Evolutionary conservation across 805 yeast species (phyloP), one percentile per base, ranked within the genome.

Genomic region (Schizosaccharomyces japonicus): DNA sequence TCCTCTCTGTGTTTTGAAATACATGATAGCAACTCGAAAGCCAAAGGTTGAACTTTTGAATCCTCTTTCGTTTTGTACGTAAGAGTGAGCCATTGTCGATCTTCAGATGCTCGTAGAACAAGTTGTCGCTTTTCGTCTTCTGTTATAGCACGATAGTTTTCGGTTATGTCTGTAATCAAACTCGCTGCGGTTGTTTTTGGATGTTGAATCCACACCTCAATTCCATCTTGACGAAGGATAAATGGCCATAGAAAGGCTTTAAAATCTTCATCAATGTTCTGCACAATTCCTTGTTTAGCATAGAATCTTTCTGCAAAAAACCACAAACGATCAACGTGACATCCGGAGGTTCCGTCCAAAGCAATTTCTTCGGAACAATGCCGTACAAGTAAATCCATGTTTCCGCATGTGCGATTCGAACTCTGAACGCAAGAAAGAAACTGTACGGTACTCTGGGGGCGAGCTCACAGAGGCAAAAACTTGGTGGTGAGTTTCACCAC

Each of bases 341-440:
- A 36, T 6, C 42, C 42, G 8, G 42, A 36, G 25, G 13, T 19
- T 19, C 42, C 42, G 23, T 36, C 42, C 23, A 36, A 36, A 15
- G 42, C 42, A 15, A 36, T 19, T 36, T 36, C 42, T 36, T 36
- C 42, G 25, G 42, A 36, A n/a, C 42, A 36, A 36, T 36, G 23
- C 42, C 42, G 42, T 19, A 36, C 23, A 13, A 36, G 42, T 6
- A 27, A 36, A 21, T 36, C 42, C 42, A 36, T 36, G 7, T n/a
- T n/a, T n/a, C n/a, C n/a, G n/a, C n/a, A n/a, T 19, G 25, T 10
- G 23, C 23, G 42, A 36, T 21, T 36, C 42, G 42, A 36, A 36
- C 42, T 17, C 42, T 36, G 42, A n/a, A n/a, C n/a, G n/a, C n/a
- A n/a, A n/a, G n/a, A n/a, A n/a, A n/a, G n/a, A n/a, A n/a, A n/a